Conservation (phyloP, 352 stramenopile species). For the Phytophthora sp. region DNA sequence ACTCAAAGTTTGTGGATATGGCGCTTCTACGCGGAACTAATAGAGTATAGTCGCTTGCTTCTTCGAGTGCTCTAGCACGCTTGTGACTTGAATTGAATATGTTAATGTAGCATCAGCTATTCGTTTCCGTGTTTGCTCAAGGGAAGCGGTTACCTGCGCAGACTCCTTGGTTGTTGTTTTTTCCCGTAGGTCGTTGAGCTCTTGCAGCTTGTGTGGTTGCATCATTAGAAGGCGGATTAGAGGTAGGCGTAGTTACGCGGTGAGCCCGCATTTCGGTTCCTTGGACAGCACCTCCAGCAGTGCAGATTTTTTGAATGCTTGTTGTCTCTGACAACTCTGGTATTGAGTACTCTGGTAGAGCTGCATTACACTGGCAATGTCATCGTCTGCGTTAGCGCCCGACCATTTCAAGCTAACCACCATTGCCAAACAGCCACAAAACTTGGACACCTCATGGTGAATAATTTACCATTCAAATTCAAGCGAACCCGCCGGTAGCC, state of each 20-base stretch:
- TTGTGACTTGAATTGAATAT: not conserved
- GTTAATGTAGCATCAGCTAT: not conserved
- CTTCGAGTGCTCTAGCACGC: not conserved
- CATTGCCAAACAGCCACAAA: not conserved
- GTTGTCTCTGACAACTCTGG: not conserved
- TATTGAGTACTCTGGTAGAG: constrained; percentile 1
- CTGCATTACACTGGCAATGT: not conserved
- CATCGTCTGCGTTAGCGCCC: not conserved
- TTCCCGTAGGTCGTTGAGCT: not conserved
- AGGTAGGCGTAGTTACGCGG: not conserved
- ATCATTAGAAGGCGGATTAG: not conserved
- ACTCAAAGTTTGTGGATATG: constrained; percentile 34
- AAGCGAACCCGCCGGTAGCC: not conserved
- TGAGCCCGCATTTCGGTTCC: not conserved
- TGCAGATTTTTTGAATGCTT: constrained; percentile 1
- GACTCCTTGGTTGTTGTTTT: not conserved
- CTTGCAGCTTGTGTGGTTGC: not conserved
- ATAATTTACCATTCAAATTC: constrained; percentile 10
- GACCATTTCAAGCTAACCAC: constrained; percentile 3
- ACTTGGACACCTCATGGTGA: constrained; percentile 10
- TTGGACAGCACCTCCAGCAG: constrained; percentile 10
- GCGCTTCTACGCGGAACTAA: constrained; percentile 24
- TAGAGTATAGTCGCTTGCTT: not conserved
- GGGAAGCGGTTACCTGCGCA: not conserved
- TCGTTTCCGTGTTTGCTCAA: not conserved